A percentile compares a stretch with the other conserved stretches of the same genome.
These are phyloP conservation scores for Penicillium sp. DNA, from an alignment of 2,329 filamentous ascomycete species.

Conservation along the genomic window DNA sequence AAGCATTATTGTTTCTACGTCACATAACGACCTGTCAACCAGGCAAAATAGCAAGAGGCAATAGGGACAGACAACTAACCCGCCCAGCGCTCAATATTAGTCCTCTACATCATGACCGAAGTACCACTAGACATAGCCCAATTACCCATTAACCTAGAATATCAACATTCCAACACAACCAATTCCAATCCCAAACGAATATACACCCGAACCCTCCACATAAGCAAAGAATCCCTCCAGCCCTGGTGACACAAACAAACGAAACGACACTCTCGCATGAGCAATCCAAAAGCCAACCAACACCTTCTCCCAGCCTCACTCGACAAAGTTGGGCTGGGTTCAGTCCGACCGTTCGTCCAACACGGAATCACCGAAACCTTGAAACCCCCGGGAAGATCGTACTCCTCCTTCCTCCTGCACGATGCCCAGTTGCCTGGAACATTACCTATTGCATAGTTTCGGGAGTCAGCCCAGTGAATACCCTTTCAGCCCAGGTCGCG, in stretches of 20 bases:
- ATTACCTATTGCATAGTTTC: neutral
- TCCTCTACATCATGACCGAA: neutral
- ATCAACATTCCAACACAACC: neutral
- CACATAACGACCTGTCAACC: neutral
- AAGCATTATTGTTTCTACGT: neutral
- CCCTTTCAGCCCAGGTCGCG: neutral
- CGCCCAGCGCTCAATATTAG: neutral
- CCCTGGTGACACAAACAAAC: constrained; percentile 1
- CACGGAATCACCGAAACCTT: neutral
- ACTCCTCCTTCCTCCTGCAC: neutral
- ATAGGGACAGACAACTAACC: neutral
- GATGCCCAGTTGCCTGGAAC: neutral
- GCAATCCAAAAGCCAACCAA: neutral
- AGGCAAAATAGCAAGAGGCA: neutral
- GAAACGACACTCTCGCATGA: neutral
- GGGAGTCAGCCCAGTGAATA: neutral
- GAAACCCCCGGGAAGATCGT: neutral
- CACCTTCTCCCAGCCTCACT: neutral
- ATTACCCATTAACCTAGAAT: neutral
- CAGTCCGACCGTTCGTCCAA: neutral
- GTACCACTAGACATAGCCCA: neutral
- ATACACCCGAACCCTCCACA: neutral
- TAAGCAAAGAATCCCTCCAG: neutral
- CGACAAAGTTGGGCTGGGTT: too few species aligned
- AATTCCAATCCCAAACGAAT: neutral